Base-by-base conservation (phyloP, 352 stramenopile species). In the Globisporangium sylvaticum region DNA sequence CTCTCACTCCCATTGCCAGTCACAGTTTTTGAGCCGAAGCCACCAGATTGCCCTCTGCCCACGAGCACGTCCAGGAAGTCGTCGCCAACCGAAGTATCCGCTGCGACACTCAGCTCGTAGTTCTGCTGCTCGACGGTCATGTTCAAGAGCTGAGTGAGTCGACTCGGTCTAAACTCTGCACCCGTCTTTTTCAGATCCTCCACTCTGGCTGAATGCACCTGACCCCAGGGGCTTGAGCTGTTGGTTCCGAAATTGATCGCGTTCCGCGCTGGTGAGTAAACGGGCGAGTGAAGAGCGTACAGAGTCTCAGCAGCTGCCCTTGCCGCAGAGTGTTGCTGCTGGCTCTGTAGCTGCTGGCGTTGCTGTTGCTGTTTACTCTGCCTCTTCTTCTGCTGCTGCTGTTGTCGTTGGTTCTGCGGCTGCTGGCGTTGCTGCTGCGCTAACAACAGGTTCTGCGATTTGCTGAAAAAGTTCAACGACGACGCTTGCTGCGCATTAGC, bases 41-140 rank as follows among this genome's bases (percentile, higher is more conserved):
- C 15, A 27, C 32, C 27, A 25, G 46, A n/a, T 31, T 24, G 20
- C 42, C 3, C 4, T 20, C 14, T 44, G 37, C 37, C 37, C 37
- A 20, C 14, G 53, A 69, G 32, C 37, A n/a, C 32, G 7, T 50
- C 8, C 15, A 65, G 57, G 12, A 65, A 69, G 12, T 61, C 64
- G 15, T 50, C 44, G 27, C 22, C 54, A 22, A 65, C 42, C 8
- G 37, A 14, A 1, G 64, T 42, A 2, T 60, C 15, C 8, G n/a
- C 64, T 27, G 64, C 46, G 4, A 32, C 9, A 3, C 14, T 69
- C 44, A 65, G 46, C 46, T 27, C 56, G 7, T 64, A 22, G 37
- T 54, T 59, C 64, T 68, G 31, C 22, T 68, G 20, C 10, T 62
- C 56, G 14, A 60, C 20, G 18, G 22, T 64, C 64, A 65, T 55